Base-by-base conservation (phyloP, 2,329 filamentous ascomycete species). In the Paramyrothecium sp. region DNA sequence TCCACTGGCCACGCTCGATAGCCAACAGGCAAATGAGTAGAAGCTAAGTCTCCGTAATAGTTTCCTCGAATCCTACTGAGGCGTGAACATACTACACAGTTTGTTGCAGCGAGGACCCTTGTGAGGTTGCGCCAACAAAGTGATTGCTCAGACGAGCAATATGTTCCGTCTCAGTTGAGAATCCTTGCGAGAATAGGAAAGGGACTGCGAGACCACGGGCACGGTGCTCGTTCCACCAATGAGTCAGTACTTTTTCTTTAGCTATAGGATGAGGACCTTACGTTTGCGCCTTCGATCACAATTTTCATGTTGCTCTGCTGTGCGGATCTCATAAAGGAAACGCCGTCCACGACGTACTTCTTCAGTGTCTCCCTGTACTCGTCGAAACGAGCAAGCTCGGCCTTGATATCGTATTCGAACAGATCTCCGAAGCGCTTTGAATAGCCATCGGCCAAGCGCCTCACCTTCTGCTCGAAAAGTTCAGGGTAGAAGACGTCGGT, bases 401-500 rank as follows among this genome's bases (percentile, higher is more conserved):
- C 84, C 62, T 91, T 85, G 11, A 86, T 79, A 61, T 91, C 85
- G 67, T 84, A 82, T 61, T 85, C 69, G 58, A 88, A 73, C 44
- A 89, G 72, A 62, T 88, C 82, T 20, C 89, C 88, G 65, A 86
- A 91, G 53, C 87, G 78, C 74, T 88, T 61, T 80, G 78, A 54
- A 90, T 75, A 61, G 82, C 81, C 85, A 17, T 74, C 64, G 17
- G 82, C 87, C 53, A 92, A 73, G 20, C 78, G 74, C 48, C 86
- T 79, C 53, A 92, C 73, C 72, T 89, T 89, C 51, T 73, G 68
- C 73, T 91, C 88, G 66, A 92, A 91, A n/a, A 80, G 68, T 34
- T 82, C 77, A 69, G 85, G 81, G 68, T 89, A 75, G 69, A 91
- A 90, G 61, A 91, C 78, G 56, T 91, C 88, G 58, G 81, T 78